A percentile compares a stretch with the other conserved stretches of the same genome.
Conservation (phyloP, 2,329 filamentous ascomycete species). For the Fusarium cyanostomum region DNA sequence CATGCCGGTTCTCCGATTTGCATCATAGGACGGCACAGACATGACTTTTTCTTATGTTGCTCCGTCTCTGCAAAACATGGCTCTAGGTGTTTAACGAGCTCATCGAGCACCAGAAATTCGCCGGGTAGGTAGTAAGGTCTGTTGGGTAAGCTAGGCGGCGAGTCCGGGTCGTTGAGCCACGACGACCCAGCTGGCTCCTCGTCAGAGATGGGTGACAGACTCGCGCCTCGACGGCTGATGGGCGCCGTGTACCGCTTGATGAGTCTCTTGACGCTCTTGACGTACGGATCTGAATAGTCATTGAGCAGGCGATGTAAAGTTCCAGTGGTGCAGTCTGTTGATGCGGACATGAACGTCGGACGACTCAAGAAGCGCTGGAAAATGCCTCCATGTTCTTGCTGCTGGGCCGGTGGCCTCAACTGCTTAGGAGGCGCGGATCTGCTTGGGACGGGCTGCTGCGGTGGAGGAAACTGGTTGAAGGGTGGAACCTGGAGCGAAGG, state of each 20-base stretch:
- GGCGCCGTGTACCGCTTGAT: conserved; percentile 53
- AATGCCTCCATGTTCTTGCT: conserved; percentile 21
- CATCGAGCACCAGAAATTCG: conserved; percentile 56
- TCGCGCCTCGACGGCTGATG: conserved; percentile 23
- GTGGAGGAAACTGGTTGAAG: conserved; percentile 30
- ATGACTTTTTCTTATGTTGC: conserved; percentile 42
- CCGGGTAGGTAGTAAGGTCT: conserved; percentile 55
- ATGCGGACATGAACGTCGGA: conserved; percentile 51
- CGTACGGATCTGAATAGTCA: conserved; percentile 47
- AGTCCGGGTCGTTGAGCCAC: conserved; percentile 46
- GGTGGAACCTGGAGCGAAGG: conserved; percentile 35
- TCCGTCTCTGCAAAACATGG: conserved; percentile 33
- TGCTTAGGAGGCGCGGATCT: not conserved
- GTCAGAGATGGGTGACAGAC: conserved; percentile 42
- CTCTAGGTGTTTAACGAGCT: conserved; percentile 16
- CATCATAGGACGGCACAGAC: conserved; percentile 42
- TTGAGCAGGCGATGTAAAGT: conserved; percentile 48
- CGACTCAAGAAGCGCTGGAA: conserved; percentile 46
- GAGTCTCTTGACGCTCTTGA: conserved; percentile 51
- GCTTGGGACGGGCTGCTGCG: not conserved
- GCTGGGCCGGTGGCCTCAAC: not conserved
- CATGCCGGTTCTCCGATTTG: conserved; percentile 44
- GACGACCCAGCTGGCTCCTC: conserved; percentile 17
- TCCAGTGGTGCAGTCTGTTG: conserved; percentile 51
- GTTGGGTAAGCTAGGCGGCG: conserved; percentile 31